Evolutionary conservation across 176 grass and related monocot genomes (phyloP).

Genomic region (Cenchrus americanus): DNA sequence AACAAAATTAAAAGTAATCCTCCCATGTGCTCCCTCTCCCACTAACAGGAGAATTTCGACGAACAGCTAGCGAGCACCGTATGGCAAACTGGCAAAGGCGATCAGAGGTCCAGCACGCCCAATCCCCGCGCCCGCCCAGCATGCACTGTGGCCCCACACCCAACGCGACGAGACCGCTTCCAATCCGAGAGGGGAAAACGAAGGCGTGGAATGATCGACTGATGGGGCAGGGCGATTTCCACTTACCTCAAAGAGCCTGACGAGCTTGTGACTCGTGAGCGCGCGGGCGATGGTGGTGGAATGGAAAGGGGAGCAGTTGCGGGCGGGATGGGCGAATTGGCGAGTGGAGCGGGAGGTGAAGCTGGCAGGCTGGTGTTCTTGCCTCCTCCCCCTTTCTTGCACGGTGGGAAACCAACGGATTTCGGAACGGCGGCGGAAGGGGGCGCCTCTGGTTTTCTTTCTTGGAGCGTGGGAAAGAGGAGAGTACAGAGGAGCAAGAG

Average conservation of each 20-base stretch:
- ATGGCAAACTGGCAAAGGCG: not conserved
- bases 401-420: not conserved
- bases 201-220: not conserved
- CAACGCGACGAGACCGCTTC: not conserved
- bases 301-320: too few relatives aligned
- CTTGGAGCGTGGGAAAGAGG: conserved; percentile 28
- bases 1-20: not conserved
- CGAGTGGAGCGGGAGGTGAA: not conserved
- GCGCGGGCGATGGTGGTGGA: too few relatives aligned
- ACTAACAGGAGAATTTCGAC: conserved; percentile 12
- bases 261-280: not conserved
- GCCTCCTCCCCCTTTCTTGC: conserved; percentile 16
- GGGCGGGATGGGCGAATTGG: not conserved
- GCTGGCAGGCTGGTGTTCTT: not conserved
- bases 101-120: not conserved
- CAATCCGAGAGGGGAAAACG: not conserved
- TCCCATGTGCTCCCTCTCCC: not conserved
- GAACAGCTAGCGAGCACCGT: conserved; percentile 8
- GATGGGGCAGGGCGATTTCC: not conserved
- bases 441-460: conserved; percentile 18
- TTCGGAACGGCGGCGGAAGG: not conserved
- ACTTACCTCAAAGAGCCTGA: not conserved
- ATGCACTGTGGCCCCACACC: not conserved
- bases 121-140: not conserved
- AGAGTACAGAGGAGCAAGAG: too few relatives aligned